Percentiles rank a stretch among this genome's conserved stretches.
Conservation (phyloP, 192 early-diverging fungal genomes). For the Geranomyces variabilis region DNA sequence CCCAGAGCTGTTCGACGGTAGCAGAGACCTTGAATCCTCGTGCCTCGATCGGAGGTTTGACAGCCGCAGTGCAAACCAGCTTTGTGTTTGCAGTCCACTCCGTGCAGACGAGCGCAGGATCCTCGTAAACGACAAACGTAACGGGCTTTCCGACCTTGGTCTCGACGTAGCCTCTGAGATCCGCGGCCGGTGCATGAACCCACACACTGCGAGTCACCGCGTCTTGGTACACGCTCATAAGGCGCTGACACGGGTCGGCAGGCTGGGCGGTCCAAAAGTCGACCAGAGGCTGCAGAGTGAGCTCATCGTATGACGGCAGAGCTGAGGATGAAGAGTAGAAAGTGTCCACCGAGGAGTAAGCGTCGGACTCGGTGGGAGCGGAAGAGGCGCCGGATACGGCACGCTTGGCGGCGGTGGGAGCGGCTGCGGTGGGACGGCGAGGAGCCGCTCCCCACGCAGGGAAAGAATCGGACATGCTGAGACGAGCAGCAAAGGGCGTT, state of each 20-base stretch:
- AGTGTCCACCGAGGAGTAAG: too few species aligned
- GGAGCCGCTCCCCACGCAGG: too few species aligned
- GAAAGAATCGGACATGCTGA: too few species aligned
- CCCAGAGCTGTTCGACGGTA: background rate
- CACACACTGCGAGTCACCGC: background rate
- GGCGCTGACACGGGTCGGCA: background rate
- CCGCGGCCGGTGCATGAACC: background rate
- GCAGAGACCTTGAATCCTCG: background rate
- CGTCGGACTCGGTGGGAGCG: too few species aligned
- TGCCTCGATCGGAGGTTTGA: background rate
- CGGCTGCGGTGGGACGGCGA: too few species aligned
- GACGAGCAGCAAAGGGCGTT: too few species aligned
- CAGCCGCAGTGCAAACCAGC: background rate
- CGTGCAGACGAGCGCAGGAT: background rate
- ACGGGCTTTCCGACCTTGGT: background rate
- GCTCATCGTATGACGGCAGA: too few species aligned
- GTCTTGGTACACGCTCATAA: slow-evolving; percentile 11
- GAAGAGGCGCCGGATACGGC: too few species aligned
- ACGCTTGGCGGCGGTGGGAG: too few species aligned
- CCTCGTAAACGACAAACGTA: background rate
- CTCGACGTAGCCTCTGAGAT: background rate
- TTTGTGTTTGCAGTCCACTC: background rate
- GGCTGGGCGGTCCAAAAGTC: background rate
- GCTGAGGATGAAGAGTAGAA: too few species aligned
- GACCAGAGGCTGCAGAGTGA: background rate